Evolutionary conservation across 2,329 filamentous ascomycete species (phyloP), one percentile per base, ranked within the genome.

Genomic region (Diplodia sapinea): DNA sequence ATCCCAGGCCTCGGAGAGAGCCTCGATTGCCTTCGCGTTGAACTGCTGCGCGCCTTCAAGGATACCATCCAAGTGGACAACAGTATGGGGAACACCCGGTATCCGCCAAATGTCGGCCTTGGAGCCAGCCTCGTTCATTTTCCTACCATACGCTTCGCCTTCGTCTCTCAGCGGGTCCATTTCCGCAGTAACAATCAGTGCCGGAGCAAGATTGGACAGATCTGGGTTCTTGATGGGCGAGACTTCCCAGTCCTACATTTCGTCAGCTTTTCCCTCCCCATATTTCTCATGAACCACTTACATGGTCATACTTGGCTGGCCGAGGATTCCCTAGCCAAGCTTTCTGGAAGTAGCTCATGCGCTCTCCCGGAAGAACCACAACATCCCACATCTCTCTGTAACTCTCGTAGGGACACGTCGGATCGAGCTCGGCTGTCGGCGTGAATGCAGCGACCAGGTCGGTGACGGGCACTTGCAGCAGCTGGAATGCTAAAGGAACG

Each of bases 91-190:
- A n/a, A 72, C 76, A 5, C 78, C 76, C 20, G 69, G 67, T 62
- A 75, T 73, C 33, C 75, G 73, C 52, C 74, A 72, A 52, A 76
- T 20, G 38, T 78, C 74, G 40, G 77, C 78, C 62, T 72, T 69
- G 62, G 73, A 75, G 3, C 77, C 78, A 9, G 78, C 78, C 55
- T 72, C 74, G 67, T 74, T 73, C 68, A 81, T 69, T 67, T 79
- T 81, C 17, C 69, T 74, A 4, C 74, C 79, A 71, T 80, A 81
- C 11, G 72, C 74, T 68, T 79, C 79, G 17, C 76, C 79, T 71
- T 81, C 79, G 52, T 81, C 79, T 17, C 79, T 76, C n/a, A 81
- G 72, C 57, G 78, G 75, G 70, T 81, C 79, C 72, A 81, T 75
- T 70, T 81, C 79, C 11, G 79, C 79, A 1, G 77, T 80, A 63